A percentile compares a stretch with the other conserved stretches of the same genome.
Evolutionary conservation across 176 grass and related monocot species (phyloP).

Genomic region (Cenchrus purpureus): DNA sequence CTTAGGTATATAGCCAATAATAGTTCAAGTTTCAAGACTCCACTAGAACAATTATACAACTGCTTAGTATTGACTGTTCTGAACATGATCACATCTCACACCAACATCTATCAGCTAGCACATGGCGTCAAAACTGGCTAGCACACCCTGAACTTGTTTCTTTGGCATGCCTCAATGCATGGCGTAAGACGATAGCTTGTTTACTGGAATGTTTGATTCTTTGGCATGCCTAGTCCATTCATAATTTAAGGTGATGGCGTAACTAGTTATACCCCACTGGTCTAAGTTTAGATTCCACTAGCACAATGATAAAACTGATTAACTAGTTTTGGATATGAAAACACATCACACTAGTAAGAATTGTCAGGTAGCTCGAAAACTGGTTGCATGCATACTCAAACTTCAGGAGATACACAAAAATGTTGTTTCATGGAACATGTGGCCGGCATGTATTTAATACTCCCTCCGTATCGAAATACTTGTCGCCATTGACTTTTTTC

Average conservation of each 20-base stretch:
- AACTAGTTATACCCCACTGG: background rate
- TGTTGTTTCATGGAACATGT: no score
- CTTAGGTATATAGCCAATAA: background rate
- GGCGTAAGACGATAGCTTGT: background rate
- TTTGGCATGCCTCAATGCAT: background rate
- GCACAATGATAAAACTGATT: no score
- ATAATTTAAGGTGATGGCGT: slow-evolving; percentile 1
- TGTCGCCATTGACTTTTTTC: no score
- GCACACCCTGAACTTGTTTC: background rate
- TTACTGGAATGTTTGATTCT: background rate
- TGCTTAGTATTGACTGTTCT: background rate
- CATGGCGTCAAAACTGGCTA: background rate
- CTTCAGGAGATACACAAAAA: background rate
- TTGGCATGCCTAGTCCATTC: slow-evolving; percentile 1
- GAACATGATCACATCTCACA: background rate
- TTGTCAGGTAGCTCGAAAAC: background rate
- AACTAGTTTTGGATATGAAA: background rate
- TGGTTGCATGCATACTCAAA: background rate
- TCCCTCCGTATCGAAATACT: no score
- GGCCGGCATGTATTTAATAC: no score
- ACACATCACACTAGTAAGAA: background rate
- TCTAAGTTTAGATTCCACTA: background rate
- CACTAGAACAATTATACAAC: background rate
- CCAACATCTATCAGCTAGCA: background rate
- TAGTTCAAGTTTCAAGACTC: background rate